phyloP scores from a whole-genome alignment of 2,329 filamentous ascomycete species.

The Diaporthe sp. region DNA sequence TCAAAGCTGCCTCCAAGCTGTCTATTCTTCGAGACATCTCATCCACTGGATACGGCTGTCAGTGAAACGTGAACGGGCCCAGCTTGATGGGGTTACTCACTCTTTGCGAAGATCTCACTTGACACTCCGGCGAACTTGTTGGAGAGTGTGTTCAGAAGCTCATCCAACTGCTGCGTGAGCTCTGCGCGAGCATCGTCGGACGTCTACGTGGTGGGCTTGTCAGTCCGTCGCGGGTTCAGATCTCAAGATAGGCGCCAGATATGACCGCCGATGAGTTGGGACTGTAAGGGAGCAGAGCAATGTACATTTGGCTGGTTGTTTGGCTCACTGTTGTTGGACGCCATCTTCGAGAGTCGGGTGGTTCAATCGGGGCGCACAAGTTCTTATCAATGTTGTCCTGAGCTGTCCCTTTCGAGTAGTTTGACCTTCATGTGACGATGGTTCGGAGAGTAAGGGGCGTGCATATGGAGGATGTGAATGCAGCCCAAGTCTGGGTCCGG shows the following conservation, averaged over 20 bases:
- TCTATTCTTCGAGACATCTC: constrained; percentile 92
- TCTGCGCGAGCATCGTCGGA: constrained; percentile 69
- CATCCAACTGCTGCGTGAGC: constrained; percentile 84
- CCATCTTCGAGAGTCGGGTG: constrained; percentile 23
- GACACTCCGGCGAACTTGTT: constrained; percentile 89
- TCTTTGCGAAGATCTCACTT: constrained; percentile 89
- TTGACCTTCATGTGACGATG: constrained; percentile 13
- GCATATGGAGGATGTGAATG: background rate
- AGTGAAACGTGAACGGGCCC: background rate
- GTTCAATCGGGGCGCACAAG: background rate
- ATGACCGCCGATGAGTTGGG: background rate
- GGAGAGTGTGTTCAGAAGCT: constrained; percentile 85
- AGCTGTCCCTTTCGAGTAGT: background rate
- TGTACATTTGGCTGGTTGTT: constrained; percentile 39
- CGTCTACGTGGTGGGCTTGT: constrained; percentile 47
- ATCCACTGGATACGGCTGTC: constrained; percentile 75
- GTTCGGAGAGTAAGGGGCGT: constrained; percentile 17
- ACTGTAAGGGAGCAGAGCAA: background rate
- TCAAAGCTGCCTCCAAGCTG: constrained; percentile 81
- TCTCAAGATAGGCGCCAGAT: background rate
- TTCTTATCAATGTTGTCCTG: background rate
- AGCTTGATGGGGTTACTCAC: constrained; percentile 63
- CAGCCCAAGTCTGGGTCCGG: constrained; percentile 13
- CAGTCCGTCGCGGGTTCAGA: background rate
- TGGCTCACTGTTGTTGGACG: constrained; percentile 38